A percentile compares a stretch with the other conserved stretches of the same genome.
Conservation (phyloP, 202 grass and related monocot genomes). For the Panicum hallii region DNA sequence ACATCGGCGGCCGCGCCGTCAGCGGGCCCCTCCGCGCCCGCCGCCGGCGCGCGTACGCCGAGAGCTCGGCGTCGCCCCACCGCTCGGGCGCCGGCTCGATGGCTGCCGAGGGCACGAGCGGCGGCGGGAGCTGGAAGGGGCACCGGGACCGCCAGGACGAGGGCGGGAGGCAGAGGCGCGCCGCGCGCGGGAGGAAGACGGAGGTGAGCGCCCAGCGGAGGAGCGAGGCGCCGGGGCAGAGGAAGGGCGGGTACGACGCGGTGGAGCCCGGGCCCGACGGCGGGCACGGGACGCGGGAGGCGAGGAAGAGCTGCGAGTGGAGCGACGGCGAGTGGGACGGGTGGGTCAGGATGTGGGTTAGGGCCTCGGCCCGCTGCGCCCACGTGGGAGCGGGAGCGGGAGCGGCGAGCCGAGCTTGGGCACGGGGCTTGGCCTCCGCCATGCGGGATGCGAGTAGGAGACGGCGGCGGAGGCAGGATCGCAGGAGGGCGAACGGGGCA, state of each 20-base stretch:
- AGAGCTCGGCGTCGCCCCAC: conserved; percentile 43
- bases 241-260: conserved; percentile 66
- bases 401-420: neutral
- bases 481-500: neutral
- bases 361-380: conserved; percentile 51
- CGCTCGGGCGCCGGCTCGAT: conserved; percentile 59
- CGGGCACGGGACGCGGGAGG: conserved; percentile 59
- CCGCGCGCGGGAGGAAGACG: conserved; percentile 59
- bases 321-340: conserved; percentile 71
- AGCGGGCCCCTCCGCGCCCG: conserved; percentile 43
- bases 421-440: conserved; percentile 14
- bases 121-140: conserved; percentile 73
- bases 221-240: conserved; percentile 56
- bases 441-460: conserved; percentile 22
- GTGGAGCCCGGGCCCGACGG: conserved; percentile 8
- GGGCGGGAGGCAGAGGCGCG: conserved; percentile 51
- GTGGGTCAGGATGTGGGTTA: conserved; percentile 71
- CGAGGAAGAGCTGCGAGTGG: conserved; percentile 85
- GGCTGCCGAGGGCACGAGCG: conserved; percentile 44
- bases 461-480: neutral
- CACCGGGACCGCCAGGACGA: conserved; percentile 71
- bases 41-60: conserved; percentile 47
- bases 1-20: conserved; percentile 39
- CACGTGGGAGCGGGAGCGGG: conserved; percentile 44
- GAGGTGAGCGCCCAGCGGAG: conserved; percentile 50